Percentiles rank a stretch among this genome's conserved stretches.
Conservation (phyloP, 2,329 filamentous ascomycete species). For the Knoxdaviesia proteae region DNA sequence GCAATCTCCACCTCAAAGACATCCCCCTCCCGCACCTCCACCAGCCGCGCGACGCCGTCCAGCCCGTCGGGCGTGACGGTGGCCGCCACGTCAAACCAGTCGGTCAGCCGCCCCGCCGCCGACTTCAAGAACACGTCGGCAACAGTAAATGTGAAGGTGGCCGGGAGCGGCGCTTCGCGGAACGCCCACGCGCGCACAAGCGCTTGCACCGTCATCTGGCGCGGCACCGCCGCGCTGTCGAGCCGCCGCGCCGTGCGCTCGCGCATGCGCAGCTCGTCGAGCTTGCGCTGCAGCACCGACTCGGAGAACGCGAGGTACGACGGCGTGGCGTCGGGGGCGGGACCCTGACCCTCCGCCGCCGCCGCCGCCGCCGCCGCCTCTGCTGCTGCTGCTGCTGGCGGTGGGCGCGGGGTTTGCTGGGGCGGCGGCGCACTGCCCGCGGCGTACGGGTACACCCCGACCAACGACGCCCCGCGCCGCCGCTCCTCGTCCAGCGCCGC, state of each 20-base stretch:
- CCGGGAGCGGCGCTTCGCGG: conserved; percentile 24
- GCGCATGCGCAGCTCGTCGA: conserved; percentile 29
- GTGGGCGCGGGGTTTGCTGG: too few relatives aligned
- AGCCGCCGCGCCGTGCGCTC: conserved; percentile 28
- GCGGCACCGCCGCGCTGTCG: conserved; percentile 18
- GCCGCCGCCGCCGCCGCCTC: conserved; percentile 7
- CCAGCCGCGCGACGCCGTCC: conserved; percentile 14
- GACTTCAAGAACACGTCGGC: conserved; percentile 13
- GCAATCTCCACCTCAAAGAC: conserved; percentile 32
- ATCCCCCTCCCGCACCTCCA: conserved; percentile 27
- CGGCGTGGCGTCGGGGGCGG: background rate
- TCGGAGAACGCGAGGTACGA: conserved; percentile 23
- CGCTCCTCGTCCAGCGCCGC: conserved; percentile 29
- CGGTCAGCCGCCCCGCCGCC: conserved; percentile 18
- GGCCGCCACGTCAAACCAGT: conserved; percentile 28
- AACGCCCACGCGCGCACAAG: conserved; percentile 38
- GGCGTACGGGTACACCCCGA: too few relatives aligned
- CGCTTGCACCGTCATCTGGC: conserved; percentile 37
- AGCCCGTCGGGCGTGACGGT: conserved; percentile 18
- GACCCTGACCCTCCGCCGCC: conserved; percentile 6
- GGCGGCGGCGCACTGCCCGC: too few relatives aligned
- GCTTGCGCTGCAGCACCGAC: conserved; percentile 18
- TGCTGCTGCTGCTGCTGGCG: background rate
- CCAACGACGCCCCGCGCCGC: conserved; percentile 7
- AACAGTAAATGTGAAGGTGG: conserved; percentile 27